Percentiles rank a stretch among this genome's conserved stretches.
Evolutionary conservation across 2,329 filamentous ascomycete genomes (phyloP).

Genomic region (Scleromitrula shiraiana): DNA sequence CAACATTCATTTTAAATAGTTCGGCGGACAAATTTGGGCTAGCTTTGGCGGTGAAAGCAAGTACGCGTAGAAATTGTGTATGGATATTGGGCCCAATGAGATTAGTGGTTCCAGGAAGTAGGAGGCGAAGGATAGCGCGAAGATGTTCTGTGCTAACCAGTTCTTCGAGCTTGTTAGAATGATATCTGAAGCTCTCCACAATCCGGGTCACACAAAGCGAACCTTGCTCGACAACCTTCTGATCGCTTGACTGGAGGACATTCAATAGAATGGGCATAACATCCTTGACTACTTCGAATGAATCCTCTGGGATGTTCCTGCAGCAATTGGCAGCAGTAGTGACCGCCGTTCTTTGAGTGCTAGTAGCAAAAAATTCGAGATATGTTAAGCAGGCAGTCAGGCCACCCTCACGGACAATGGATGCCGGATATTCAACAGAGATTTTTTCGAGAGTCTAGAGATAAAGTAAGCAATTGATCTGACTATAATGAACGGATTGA

Average conservation of each 20-base stretch:
- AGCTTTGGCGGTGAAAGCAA: constrained; percentile 82
- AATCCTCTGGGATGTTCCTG: constrained; percentile 90
- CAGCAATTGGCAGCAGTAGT: constrained; percentile 98
- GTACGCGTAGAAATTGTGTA: constrained; percentile 87
- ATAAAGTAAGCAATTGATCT: constrained; percentile 12
- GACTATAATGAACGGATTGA: background rate
- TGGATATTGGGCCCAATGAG: constrained; percentile 90
- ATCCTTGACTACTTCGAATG: constrained; percentile 82
- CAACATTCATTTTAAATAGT: constrained; percentile 90
- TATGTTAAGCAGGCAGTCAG: constrained; percentile 93
- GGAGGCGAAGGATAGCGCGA: constrained; percentile 72
- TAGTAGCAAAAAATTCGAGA: constrained; percentile 94
- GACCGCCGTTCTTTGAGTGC: constrained; percentile 91
- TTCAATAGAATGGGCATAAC: constrained; percentile 94
- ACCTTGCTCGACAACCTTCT: constrained; percentile 93
- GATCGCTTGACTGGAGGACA: constrained; percentile 85
- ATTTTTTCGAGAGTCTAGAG: constrained; percentile 83
- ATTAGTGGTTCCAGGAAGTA: constrained; percentile 91
- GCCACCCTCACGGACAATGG: constrained; percentile 92
- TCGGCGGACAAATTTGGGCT: constrained; percentile 84
- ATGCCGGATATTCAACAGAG: constrained; percentile 87
- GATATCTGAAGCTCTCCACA: constrained; percentile 92
- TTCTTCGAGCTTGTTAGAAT: constrained; percentile 81
- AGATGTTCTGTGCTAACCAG: constrained; percentile 84
- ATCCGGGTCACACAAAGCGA: constrained; percentile 93